A percentile compares a stretch with the other conserved stretches of the same genome.
Evolutionary conservation across 495 filamentous ascomycete species (phyloP).

Genomic region (Penicillium riverlandense): DNA sequence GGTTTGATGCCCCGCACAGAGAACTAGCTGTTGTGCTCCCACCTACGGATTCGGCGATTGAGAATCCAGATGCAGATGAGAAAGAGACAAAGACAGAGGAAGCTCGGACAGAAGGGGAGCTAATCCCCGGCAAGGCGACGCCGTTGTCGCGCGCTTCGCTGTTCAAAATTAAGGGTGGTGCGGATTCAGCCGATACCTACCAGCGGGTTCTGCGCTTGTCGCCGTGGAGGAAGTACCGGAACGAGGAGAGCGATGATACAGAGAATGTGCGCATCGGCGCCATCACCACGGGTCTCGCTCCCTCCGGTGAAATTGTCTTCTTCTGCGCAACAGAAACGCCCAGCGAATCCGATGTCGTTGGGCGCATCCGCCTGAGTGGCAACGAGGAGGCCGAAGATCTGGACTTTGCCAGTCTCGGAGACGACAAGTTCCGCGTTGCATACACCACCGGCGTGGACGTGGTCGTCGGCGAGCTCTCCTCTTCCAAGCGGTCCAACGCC

Average conservation of each 20-base stretch:
- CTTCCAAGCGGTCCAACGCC: slow-evolving; percentile 33
- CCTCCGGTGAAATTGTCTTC: slow-evolving; percentile 68
- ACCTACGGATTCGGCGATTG: background rate
- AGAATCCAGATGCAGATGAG: slow-evolving; percentile 18
- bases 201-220: slow-evolving; percentile 73
- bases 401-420: slow-evolving; percentile 57
- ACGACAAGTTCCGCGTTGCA: slow-evolving; percentile 54
- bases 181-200: slow-evolving; percentile 56
- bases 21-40: too few species aligned
- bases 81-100: slow-evolving; percentile 13
- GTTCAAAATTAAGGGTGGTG: slow-evolving; percentile 47
- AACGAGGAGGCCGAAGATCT: slow-evolving; percentile 73
- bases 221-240: slow-evolving; percentile 39
- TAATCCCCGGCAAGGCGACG: slow-evolving; percentile 35
- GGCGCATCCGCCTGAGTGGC: slow-evolving; percentile 54
- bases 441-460: slow-evolving; percentile 80
- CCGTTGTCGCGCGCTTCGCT: slow-evolving; percentile 52
- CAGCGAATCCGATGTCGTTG: slow-evolving; percentile 52
- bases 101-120: slow-evolving; percentile 4
- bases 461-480: slow-evolving; percentile 35
- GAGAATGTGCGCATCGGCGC: slow-evolving; percentile 54
- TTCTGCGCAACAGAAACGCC: slow-evolving; percentile 59
- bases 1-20: slow-evolving; percentile 41
- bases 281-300: slow-evolving; percentile 65
- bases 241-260: slow-evolving; percentile 5